These are phyloP conservation scores for Cyathus striatus DNA, from an alignment of 768 basidiomycete genomes.

Conservation along the genomic window DNA sequence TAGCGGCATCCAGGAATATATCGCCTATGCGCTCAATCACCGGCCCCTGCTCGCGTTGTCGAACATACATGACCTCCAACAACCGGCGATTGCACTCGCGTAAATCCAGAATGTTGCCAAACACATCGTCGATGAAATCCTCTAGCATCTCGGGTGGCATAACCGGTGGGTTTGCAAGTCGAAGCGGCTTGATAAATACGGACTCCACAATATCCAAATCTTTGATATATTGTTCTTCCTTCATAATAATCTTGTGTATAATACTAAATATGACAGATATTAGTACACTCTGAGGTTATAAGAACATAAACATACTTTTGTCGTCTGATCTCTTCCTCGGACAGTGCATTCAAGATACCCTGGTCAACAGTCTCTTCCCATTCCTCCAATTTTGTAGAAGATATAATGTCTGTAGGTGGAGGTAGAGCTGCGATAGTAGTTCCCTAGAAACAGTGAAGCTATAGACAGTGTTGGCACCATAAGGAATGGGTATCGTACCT, in stretches of 20 bases:
- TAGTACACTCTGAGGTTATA: neutral
- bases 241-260: slow-evolving; percentile 83
- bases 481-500: slow-evolving; percentile 29
- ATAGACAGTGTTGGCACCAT: neutral
- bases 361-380: slow-evolving; percentile 44
- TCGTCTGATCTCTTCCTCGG: slow-evolving; percentile 73
- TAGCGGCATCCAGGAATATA: slow-evolving; percentile 80
- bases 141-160: slow-evolving; percentile 53
- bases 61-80: slow-evolving; percentile 81
- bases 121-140: slow-evolving; percentile 85
- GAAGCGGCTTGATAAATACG: slow-evolving; percentile 50
- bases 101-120: slow-evolving; percentile 86
- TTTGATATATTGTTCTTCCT: slow-evolving; percentile 85
- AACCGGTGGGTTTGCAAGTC: slow-evolving; percentile 35
- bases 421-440: slow-evolving; percentile 22
- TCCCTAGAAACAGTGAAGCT: slow-evolving; percentile 16
- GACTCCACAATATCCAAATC: slow-evolving; percentile 83
- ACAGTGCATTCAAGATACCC: slow-evolving; percentile 41
- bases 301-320: slow-evolving; percentile 49
- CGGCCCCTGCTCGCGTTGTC: slow-evolving; percentile 81
- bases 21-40: slow-evolving; percentile 86
- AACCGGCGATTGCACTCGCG: slow-evolving; percentile 77
- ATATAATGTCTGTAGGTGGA: slow-evolving; percentile 22
- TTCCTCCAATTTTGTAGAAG: slow-evolving; percentile 27
- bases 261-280: slow-evolving; percentile 32